Base-by-base conservation (phyloP, 148 eudicot genomes). In the Camellia sinensis region DNA sequence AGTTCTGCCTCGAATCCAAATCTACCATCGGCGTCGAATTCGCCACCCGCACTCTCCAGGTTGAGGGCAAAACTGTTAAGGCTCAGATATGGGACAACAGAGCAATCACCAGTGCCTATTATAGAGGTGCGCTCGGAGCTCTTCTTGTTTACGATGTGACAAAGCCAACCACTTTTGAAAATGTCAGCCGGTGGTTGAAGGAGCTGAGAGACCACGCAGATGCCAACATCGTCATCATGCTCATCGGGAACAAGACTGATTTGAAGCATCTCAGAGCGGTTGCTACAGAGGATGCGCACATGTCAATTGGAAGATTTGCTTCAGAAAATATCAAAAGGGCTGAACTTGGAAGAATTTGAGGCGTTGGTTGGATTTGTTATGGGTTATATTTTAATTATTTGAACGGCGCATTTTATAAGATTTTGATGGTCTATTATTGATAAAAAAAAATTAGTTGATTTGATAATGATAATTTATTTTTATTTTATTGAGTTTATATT, bases 141-240 rank as follows among this genome's bases (percentile, higher is more conserved):
- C 83, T 81, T 22, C 77, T 81, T 10, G 79, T 81, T 52, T 81
- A 74, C 11, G 83, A 81, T 46, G 71, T 75, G 12, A 81, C 83
- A 53, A 81, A 81, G 44, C 69, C 72, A 40, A 75, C 75, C 1
- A 63, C 83, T 65, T 81, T 81, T 54, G 83, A 81, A 21, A 81
- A 81, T 57, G 78, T 81, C 22, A 81, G 78, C 74, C 41, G 77
- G 77, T 75, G 78, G 83, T 73, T 54, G 78, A 81, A 73, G 83
- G 78, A 88, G 76, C 84, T 88, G 77, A 82, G 91, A 80, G 91
- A 88, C 79, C 91, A 88, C 57, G 91, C 91, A 14, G 83, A 81
- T 65, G 21, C 79, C 73, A 81, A 81, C 83, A 81, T 81, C 3
- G 78, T 74, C 2, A 81, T 81, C 79, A 81, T 81, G 83, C 63